These are phyloP conservation scores for Licmophora abbreviata DNA, from an alignment of 108 stramenopile species.

Conservation along the genomic window DNA sequence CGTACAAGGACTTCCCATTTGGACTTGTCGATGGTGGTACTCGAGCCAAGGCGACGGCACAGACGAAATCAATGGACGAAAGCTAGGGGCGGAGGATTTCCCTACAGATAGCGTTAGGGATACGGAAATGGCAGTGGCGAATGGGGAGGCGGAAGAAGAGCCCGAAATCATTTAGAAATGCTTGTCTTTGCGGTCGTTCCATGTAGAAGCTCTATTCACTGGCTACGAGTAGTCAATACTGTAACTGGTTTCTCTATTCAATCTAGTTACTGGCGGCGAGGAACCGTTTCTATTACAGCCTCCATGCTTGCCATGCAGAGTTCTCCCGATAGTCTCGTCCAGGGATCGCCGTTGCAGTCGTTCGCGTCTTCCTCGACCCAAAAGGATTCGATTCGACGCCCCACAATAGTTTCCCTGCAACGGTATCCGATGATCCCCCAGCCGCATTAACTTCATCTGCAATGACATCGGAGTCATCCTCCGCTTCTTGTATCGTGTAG, in stretches of 20 bases:
- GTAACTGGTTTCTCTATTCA: too few species aligned
- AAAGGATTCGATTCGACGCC: slow-evolving; percentile 62
- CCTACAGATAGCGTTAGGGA: too few species aligned
- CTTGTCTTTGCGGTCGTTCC: too few species aligned
- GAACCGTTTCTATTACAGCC: slow-evolving; percentile 10
- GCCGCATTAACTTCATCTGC: slow-evolving; percentile 13
- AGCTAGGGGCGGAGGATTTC: slow-evolving; percentile 10
- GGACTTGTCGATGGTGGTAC: slow-evolving; percentile 30
- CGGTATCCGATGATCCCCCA: neutral
- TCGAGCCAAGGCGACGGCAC: slow-evolving; percentile 17
- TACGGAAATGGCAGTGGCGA: too few species aligned
- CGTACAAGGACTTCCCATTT: slow-evolving; percentile 25
- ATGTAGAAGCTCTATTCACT: too few species aligned
- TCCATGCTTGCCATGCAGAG: slow-evolving; percentile 81
- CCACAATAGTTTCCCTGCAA: slow-evolving; percentile 40
- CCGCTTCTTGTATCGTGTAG: slow-evolving; percentile 71
- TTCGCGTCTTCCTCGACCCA: slow-evolving; percentile 39
- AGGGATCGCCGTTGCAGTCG: slow-evolving; percentile 35
- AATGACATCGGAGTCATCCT: slow-evolving; percentile 68
- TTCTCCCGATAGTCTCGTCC: slow-evolving; percentile 66
- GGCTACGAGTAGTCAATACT: too few species aligned
- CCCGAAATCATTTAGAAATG: too few species aligned
- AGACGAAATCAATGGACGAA: slow-evolving; percentile 15
- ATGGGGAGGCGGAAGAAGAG: too few species aligned
- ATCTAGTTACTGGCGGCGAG: too few species aligned